phyloP scores from a whole-genome alignment of 179 eudicot species.

The Drosera spatulata region DNA sequence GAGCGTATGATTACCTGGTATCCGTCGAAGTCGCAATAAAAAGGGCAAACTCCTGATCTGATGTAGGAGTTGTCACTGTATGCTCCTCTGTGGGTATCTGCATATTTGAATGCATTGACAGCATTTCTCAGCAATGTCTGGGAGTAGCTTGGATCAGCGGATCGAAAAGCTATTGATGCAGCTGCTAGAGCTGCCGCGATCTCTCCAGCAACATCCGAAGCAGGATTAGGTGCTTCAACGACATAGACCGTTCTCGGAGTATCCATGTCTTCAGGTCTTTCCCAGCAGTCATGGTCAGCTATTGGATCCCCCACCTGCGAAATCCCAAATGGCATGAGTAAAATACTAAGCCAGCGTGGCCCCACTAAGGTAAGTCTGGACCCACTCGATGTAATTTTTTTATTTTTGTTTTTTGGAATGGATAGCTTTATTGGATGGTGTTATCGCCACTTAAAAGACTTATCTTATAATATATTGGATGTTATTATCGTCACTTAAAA shows the following conservation, averaged over 20 bases:
- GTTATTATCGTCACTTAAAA: too few relatives aligned
- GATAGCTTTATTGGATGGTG: too few relatives aligned
- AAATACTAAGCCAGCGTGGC: too few relatives aligned
- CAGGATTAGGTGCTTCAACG: slow-evolving; percentile 70
- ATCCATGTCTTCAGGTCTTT: too few relatives aligned
- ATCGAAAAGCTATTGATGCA: slow-evolving; percentile 68
- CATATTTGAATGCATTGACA: slow-evolving; percentile 39
- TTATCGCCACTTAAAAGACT: too few relatives aligned
- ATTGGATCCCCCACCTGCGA: slow-evolving; percentile 82
- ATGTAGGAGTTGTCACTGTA: slow-evolving; percentile 71
- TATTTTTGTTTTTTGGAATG: too few relatives aligned
- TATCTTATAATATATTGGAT: too few relatives aligned
- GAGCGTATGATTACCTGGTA: slow-evolving; percentile 42
- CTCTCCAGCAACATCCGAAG: slow-evolving; percentile 94
- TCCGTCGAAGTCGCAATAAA: slow-evolving; percentile 85
- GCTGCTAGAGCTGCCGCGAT: slow-evolving; percentile 95
- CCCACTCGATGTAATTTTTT: too few relatives aligned
- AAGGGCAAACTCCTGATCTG: slow-evolving; percentile 71
- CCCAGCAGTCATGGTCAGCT: slow-evolving; percentile 43
- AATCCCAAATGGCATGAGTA: too few relatives aligned
- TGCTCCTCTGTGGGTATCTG: slow-evolving; percentile 74
- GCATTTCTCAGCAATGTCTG: slow-evolving; percentile 51
- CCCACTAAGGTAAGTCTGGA: too few relatives aligned
- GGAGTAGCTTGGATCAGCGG: slow-evolving; percentile 59
- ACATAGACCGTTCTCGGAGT: too few relatives aligned